phyloP scores from a whole-genome alignment of 345 rosid genomes.

The Boechera stricta region DNA sequence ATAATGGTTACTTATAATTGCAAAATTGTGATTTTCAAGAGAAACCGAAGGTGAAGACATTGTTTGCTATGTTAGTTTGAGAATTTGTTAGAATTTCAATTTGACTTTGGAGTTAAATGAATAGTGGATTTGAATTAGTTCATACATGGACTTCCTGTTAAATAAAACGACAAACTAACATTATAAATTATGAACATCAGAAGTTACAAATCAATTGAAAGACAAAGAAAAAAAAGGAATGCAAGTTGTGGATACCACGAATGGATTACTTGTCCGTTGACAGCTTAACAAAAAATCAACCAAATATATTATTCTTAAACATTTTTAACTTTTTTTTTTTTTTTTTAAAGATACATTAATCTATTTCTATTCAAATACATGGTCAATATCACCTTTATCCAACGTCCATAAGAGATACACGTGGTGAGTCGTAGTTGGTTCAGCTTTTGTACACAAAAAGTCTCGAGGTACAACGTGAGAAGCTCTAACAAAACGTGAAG shows the following conservation, averaged over 20 bases:
- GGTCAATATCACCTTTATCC: conserved; percentile 17
- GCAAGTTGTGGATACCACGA: conserved; percentile 40
- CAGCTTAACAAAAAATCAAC: conserved; percentile 33
- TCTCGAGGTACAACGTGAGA: conserved; percentile 58
- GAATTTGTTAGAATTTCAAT: background rate
- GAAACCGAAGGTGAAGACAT: too few relatives aligned
- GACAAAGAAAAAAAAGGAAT: background rate
- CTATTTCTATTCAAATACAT: conserved; percentile 8
- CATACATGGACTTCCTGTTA: background rate
- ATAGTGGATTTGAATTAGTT: background rate
- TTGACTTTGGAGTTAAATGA: background rate
- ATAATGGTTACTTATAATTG: too few relatives aligned
- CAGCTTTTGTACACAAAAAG: background rate
- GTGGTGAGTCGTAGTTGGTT: conserved; percentile 11
- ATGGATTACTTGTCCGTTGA: conserved; percentile 32
- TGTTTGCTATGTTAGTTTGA: too few relatives aligned
- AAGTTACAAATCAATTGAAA: background rate
- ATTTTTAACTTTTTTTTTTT: background rate
- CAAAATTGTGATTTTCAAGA: too few relatives aligned
- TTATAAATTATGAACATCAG: background rate
- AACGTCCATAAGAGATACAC: conserved; percentile 29
- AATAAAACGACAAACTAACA: background rate
- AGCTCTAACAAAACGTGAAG: conserved; percentile 62
- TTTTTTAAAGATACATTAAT: conserved; percentile 12
- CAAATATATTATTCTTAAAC: conserved; percentile 24